These are phyloP conservation scores for Rhizopogon vulgaris DNA, from an alignment of 768 basidiomycete species.

Conservation along the genomic window DNA sequence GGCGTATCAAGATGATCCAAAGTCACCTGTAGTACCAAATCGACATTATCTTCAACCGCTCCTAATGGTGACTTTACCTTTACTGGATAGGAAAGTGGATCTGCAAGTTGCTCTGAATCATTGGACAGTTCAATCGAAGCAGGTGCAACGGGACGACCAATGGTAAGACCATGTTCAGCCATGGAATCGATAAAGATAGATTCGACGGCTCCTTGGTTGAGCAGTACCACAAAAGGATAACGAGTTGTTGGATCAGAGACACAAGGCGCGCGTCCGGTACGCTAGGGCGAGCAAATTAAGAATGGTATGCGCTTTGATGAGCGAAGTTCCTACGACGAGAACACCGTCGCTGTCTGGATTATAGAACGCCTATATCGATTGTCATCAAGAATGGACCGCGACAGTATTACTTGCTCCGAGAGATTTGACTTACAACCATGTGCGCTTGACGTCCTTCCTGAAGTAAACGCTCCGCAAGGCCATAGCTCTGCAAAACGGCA, in stretches of 20 bases:
- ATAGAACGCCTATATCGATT: conserved; percentile 56
- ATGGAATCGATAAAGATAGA: conserved; percentile 36
- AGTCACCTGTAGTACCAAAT: background rate
- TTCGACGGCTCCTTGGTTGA: conserved; percentile 37
- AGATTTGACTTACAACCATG: conserved; percentile 43
- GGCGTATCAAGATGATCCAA: conserved; percentile 15
- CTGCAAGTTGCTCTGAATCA: conserved; percentile 31
- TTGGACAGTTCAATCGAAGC: conserved; percentile 25
- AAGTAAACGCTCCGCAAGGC: conserved; percentile 58
- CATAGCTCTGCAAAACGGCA: conserved; percentile 53
- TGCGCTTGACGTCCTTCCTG: conserved; percentile 63
- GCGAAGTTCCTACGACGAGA: conserved; percentile 42
- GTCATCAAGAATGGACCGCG: background rate
- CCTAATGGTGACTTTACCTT: conserved; percentile 12
- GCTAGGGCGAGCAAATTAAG: conserved; percentile 29
- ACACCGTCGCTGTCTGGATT: conserved; percentile 54
- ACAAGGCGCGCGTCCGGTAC: conserved; percentile 57
- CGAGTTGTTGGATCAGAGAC: conserved; percentile 56
- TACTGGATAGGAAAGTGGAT: conserved; percentile 21
- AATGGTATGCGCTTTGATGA: background rate
- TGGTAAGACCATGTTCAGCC: conserved; percentile 19
- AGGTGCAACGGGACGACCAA: conserved; percentile 29
- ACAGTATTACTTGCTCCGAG: background rate
- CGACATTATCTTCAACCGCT: background rate
- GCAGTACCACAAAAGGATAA: conserved; percentile 61